Conservation (phyloP, 768 basidiomycete genomes). For the Trametes villosa region DNA sequence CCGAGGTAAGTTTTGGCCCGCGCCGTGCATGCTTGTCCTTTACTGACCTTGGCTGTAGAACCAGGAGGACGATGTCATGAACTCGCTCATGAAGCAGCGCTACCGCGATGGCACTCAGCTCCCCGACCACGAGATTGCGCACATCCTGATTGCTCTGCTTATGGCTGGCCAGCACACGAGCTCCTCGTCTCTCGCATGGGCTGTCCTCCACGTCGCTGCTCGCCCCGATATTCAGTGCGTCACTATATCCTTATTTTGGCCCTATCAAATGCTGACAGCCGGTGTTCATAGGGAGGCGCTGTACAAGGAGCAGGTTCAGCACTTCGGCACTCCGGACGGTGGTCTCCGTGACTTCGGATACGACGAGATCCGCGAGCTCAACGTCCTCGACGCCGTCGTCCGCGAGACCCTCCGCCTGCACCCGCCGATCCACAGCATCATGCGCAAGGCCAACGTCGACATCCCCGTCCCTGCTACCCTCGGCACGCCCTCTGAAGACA, state of each 20-base stretch:
- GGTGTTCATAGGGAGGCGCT: slow-evolving; percentile 66
- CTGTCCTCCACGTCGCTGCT: slow-evolving; percentile 83
- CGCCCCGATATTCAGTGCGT: slow-evolving; percentile 76
- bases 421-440: slow-evolving; percentile 94
- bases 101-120: slow-evolving; percentile 83
- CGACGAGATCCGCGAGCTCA: slow-evolving; percentile 83
- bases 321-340: slow-evolving; percentile 82
- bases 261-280: slow-evolving; percentile 5
- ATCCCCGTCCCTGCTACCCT: slow-evolving; percentile 83
- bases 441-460: slow-evolving; percentile 89
- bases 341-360: slow-evolving; percentile 79
- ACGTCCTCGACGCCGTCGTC: slow-evolving; percentile 85
- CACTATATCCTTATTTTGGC: not conserved
- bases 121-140: slow-evolving; percentile 90
- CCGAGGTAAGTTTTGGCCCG: slow-evolving; percentile 50
- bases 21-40: too few species aligned
- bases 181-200: slow-evolving; percentile 91
- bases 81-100: slow-evolving; percentile 78
- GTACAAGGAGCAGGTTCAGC: slow-evolving; percentile 86
- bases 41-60: too few species aligned
- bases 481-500: slow-evolving; percentile 75
- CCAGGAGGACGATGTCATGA: slow-evolving; percentile 91
- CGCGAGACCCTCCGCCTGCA: slow-evolving; percentile 93
- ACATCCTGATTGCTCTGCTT: slow-evolving; percentile 97
- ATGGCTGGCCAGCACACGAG: slow-evolving; percentile 99